A percentile compares a stretch with the other conserved stretches of the same genome.
phyloP scores from a whole-genome alignment of 257 asterid genomes.

The Scutellaria minor region DNA sequence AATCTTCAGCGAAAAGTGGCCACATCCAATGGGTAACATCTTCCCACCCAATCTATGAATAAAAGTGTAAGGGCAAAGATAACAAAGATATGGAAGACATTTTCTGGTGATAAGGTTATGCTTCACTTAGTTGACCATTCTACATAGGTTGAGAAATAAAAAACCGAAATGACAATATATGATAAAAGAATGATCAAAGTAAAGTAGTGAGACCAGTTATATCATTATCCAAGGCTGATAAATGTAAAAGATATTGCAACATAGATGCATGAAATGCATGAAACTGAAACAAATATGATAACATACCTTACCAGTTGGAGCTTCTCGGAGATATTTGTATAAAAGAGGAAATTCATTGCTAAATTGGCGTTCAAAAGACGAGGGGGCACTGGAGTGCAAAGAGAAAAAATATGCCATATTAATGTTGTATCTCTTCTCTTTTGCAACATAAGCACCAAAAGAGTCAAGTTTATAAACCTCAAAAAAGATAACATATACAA shows the following conservation, averaged over 20 bases:
- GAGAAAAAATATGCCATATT: conserved; percentile 31
- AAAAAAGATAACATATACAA: not conserved
- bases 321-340: conserved; percentile 80
- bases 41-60: conserved; percentile 80
- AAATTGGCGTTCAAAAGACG: conserved; percentile 83
- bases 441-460: conserved; percentile 9
- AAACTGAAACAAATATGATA: conserved; percentile 23
- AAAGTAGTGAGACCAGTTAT: conserved; percentile 14
- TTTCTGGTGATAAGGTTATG: conserved; percentile 17
- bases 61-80: not conserved
- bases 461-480: not conserved
- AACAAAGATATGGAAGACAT: conserved; percentile 1
- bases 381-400: conserved; percentile 74
- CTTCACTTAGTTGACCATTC: conserved; percentile 7
- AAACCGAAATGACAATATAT: not conserved
- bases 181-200: not conserved
- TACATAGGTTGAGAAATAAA: conserved; percentile 20
- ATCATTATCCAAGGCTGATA: conserved; percentile 26
- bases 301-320: conserved; percentile 73
- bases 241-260: conserved; percentile 13
- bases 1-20: conserved; percentile 93
- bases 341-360: conserved; percentile 73
- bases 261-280: conserved; percentile 26
- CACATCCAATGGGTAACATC: conserved; percentile 98
- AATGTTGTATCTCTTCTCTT: not conserved